These are phyloP conservation scores for Colletotrichum sojae DNA, from an alignment of 2,329 filamentous ascomycete species.

Conservation along the genomic window DNA sequence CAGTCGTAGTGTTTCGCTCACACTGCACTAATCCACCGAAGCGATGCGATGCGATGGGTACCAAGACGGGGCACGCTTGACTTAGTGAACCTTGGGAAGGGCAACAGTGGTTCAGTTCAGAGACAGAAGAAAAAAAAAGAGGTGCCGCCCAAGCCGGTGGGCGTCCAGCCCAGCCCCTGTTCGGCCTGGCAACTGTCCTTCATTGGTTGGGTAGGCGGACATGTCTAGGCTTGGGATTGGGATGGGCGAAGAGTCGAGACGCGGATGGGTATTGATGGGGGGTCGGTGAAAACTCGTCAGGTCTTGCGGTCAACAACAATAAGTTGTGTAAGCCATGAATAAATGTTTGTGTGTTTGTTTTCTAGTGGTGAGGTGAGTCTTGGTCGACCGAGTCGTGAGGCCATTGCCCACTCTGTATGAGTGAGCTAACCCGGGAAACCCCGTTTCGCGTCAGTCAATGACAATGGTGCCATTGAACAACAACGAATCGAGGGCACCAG, in stretches of 20 bases:
- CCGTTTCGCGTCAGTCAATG: not conserved
- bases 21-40: not conserved
- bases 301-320: no score
- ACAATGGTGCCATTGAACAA: not conserved
- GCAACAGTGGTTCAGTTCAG: no score
- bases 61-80: constrained; percentile 11
- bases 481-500: not conserved
- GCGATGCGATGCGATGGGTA: not conserved
- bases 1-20: not conserved
- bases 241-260: no score
- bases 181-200: not conserved
- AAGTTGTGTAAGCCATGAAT: no score
- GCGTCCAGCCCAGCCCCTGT: not conserved
- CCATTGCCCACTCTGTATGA: constrained; percentile 5
- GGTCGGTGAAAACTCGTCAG: no score
- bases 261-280: no score
- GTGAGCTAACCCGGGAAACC: not conserved
- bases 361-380: not conserved
- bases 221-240: no score
- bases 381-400: constrained; percentile 3
- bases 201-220: no score
- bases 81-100: not conserved
- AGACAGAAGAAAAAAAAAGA: not conserved
- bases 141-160: not conserved
- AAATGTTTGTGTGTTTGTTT: no score